Evolutionary conservation across 1,284 basidiomycete genomes (phyloP), one percentile per base, ranked within the genome.

Genomic region (Trichosporon faecale): DNA sequence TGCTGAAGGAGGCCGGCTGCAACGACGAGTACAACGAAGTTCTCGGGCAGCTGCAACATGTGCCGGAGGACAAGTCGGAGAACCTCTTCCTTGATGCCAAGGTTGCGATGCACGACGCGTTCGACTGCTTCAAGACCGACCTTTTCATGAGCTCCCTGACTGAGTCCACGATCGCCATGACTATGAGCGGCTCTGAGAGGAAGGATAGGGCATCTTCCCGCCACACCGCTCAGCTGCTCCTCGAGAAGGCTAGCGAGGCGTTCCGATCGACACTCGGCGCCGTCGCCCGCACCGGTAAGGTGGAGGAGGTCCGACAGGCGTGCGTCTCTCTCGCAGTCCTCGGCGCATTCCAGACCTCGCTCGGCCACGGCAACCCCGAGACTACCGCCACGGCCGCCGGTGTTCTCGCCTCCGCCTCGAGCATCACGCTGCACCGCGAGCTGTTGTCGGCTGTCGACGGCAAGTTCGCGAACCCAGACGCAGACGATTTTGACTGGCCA

Each of bases 121-220:
- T 93, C 76, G 87, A 87, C 64, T 89, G 88, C 27, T 93, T 94
- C 85, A 88, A 88, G 64, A 87, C 89, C 0, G 93, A 95, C 77
- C 90, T 95, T 85, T 92, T 93, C 82, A 85, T 95, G 73, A 93
- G 89, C 77, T 94, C 93, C 1, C 83, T 95, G 21, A 87, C 90
- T 0, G 94, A 96, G 81, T 94, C 93, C 11, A 90, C 91, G 7
- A 91, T 95, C 70, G 90, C 92, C 0, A 86, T 95, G 68, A 93
- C 94, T 0, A 91, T 93, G 88, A 90, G 90, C 0, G 89, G 90
- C 81, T 86, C 88, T 0, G 86, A 86, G 44, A 85, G 86, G 68
- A 69, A 79, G 8, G 79, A 85, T 2, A 77, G 81, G 2, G 76
- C 76, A 63, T 80, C 80, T 1, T 85, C 88, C 0, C 85, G 88